Base-by-base conservation (phyloP, 345 rosid genomes). In the Nephelium lappaceum region DNA sequence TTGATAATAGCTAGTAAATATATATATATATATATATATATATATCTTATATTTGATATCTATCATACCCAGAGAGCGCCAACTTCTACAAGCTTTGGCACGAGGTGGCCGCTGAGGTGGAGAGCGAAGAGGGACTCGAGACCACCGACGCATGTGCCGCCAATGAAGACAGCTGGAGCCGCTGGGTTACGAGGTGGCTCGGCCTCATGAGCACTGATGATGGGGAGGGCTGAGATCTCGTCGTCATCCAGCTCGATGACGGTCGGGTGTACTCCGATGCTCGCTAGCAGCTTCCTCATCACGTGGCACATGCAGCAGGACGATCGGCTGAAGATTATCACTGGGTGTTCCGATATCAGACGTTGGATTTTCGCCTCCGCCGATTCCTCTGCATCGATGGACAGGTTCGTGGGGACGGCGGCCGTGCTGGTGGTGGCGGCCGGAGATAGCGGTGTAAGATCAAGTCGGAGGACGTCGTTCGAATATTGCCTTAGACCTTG, bases 271-370 rank as follows among this genome's bases (percentile, higher is more conserved):
- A 93, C 99, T 1, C 99, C 99, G 74, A 93, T 84, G 65, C 88
- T 83, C 71, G 91, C 85, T 18, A 95, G 87, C 31, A 95, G 93
- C 62, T 86, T 90, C 83, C 89, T 92, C 97, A 95, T 93, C 84
- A 92, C 97, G 75, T 92, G 98, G 85, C 98, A 92, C 99, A 93
- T 95, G 91, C 94, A 95, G 81, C 99, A 95, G 7, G 98, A 86
- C 11, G 96, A 84, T 67, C 92, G 89, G 83, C 93, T 91, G 87
- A 95, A 95, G 76, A 95, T 93, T 82, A 95, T 88, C 38, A 95
- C 99, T 0, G 97, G 98, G 84, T 95, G 92, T 82, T 95, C 99
- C 0, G 93, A 80, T 60, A 93, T 93, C n/a, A 95, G 90, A 23
- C 98, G 93, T 62, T 83, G 95, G 92, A 95, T 90, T 78, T 85